Evolutionary conservation across 371 early-diverging fungal genomes (phyloP).

Genomic region (Lichtheimia corymbifera): DNA sequence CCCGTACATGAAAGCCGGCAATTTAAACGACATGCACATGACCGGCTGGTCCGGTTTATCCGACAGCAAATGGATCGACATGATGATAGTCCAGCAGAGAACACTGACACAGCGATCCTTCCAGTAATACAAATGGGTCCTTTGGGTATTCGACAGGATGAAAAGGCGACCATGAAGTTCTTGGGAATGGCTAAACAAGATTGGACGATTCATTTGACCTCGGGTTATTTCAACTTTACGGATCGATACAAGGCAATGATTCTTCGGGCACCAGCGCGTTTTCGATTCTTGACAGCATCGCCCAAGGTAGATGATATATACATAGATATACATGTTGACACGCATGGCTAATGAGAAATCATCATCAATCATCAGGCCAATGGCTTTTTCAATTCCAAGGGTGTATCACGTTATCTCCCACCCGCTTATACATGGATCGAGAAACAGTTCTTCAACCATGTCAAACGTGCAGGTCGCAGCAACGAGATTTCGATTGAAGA

Average conservation of each 20-base stretch:
- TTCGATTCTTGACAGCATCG: slow-evolving; percentile 79
- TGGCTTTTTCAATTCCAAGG: slow-evolving; percentile 88
- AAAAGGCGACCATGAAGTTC: slow-evolving; percentile 59
- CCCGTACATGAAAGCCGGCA: slow-evolving; percentile 62
- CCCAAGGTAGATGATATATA: slow-evolving; percentile 65
- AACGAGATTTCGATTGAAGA: slow-evolving; percentile 67
- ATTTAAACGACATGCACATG: slow-evolving; percentile 60
- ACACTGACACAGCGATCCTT: slow-evolving; percentile 70
- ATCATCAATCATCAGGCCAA: slow-evolving; percentile 69
- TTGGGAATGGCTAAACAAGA: slow-evolving; percentile 49
- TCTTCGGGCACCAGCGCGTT: slow-evolving; percentile 53
- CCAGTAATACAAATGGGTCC: slow-evolving; percentile 90
- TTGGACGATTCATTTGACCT: slow-evolving; percentile 70
- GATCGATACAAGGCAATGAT: slow-evolving; percentile 65
- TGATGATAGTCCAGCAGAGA: background rate
- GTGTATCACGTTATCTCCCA: slow-evolving; percentile 86
- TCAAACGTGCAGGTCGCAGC: slow-evolving; percentile 32
- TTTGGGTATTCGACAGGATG: slow-evolving; percentile 81
- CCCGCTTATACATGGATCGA: slow-evolving; percentile 87
- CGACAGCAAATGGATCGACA: slow-evolving; percentile 6
- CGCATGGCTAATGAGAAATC: background rate
- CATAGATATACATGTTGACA: background rate
- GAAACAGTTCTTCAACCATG: slow-evolving; percentile 56
- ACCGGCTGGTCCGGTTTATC: slow-evolving; percentile 41
- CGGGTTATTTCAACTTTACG: slow-evolving; percentile 95